Evolutionary conservation across 2,329 filamentous ascomycete genomes (phyloP).

Genomic region (Macrophomina tecta): DNA sequence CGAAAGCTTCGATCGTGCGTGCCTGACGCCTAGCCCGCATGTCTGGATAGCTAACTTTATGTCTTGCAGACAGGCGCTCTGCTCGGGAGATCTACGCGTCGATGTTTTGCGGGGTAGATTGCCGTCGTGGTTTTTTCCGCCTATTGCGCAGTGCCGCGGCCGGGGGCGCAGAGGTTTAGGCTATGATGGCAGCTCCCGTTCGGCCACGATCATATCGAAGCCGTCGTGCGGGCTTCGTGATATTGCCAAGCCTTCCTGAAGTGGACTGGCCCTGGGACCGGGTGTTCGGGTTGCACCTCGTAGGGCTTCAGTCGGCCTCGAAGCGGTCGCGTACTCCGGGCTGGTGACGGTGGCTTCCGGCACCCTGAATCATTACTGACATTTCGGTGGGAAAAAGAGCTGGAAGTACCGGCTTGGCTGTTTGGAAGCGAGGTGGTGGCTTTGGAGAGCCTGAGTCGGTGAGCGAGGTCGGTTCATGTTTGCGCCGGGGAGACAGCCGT

Average conservation of each 20-base stretch:
- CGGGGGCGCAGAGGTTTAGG: background rate
- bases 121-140: constrained; percentile 2
- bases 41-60: constrained; percentile 9
- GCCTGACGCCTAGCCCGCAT: background rate
- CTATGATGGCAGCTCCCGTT: background rate
- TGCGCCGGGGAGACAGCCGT: background rate
- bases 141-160: background rate
- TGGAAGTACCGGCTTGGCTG: background rate
- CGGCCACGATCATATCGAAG: constrained; percentile 3
- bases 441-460: constrained; percentile 5
- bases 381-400: background rate
- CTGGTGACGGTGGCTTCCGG: background rate
- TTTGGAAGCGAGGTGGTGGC: constrained; percentile 3
- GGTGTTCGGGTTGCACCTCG: background rate
- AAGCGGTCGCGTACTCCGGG: background rate
- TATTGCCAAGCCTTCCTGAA: background rate
- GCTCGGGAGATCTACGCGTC: constrained; percentile 9
- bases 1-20: background rate
- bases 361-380: background rate
- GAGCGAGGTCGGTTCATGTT: constrained; percentile 10
- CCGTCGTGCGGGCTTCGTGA: background rate
- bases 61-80: background rate
- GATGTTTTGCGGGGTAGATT: constrained; percentile 5
- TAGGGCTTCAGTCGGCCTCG: background rate
- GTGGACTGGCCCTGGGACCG: background rate